Conservation (phyloP, 2,329 filamentous ascomycete species). For the Apiospora marii region DNA sequence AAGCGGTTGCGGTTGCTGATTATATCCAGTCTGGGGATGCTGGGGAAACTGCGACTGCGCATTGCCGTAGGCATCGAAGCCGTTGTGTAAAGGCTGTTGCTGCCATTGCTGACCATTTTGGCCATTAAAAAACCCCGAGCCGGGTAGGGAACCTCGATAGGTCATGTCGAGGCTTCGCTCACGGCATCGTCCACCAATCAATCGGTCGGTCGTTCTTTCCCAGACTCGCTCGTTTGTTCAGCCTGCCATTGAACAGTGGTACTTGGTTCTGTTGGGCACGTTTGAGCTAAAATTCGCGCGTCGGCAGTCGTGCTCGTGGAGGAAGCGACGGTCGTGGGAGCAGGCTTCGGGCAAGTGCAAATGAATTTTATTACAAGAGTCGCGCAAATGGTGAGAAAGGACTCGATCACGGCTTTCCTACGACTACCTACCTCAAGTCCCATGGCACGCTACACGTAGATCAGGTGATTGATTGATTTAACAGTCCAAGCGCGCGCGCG, state of each 20-base stretch:
- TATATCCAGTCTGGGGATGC: constrained; percentile 4
- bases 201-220: constrained; percentile 16
- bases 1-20: constrained; percentile 10
- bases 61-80: constrained; percentile 39
- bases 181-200: constrained; percentile 37
- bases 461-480: constrained; percentile 21
- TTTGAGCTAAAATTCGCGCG: neutral
- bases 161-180: constrained; percentile 37
- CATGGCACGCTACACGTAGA: constrained; percentile 17
- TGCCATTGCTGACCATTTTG: constrained; percentile 37
- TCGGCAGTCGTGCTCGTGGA: neutral
- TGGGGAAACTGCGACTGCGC: constrained; percentile 31
- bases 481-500: constrained; percentile 23
- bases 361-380: neutral
- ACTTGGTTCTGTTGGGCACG: neutral
- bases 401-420: constrained; percentile 9
- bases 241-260: constrained; percentile 8
- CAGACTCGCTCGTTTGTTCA: neutral
- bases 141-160: constrained; percentile 43
- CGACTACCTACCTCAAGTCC: neutral
- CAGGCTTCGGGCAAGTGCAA: neutral
- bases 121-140: constrained; percentile 36
- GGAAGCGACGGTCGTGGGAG: neutral
- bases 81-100: constrained; percentile 32
- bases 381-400: constrained; percentile 12